Evolutionary conservation across 371 early-diverging fungal genomes (phyloP).

Genomic region (Mucor lusitanicus): DNA sequence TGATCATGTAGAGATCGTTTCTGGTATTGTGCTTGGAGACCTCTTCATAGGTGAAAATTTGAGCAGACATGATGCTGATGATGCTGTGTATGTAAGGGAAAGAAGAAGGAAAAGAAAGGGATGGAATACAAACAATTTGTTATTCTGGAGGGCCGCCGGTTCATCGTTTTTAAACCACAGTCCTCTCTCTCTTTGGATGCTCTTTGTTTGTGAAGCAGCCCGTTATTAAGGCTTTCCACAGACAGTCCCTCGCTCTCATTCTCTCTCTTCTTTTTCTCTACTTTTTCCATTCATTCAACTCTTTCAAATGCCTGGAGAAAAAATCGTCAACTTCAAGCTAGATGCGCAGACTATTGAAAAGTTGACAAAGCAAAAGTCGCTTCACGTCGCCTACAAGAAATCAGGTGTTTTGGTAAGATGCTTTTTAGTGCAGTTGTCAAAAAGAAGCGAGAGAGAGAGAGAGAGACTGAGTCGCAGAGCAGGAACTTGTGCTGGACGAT

Average conservation of each 20-base stretch:
- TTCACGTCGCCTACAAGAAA: neutral
- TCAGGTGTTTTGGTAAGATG: neutral
- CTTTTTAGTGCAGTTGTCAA: neutral
- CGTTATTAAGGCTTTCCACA: neutral
- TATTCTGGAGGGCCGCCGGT: neutral
- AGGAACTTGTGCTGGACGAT: slow-evolving; percentile 14
- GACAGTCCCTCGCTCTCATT: neutral
- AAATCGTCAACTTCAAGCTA: slow-evolving; percentile 6
- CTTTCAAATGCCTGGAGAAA: slow-evolving; percentile 5
- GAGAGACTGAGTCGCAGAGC: neutral
- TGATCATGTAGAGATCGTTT: slow-evolving; percentile 67
- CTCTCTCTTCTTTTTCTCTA: neutral
- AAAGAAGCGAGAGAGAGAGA: neutral
- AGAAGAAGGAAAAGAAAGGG: neutral
- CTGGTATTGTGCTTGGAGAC: slow-evolving; percentile 61
- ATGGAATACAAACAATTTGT: neutral
- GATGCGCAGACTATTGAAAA: slow-evolving; percentile 4
- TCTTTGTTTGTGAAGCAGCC: neutral
- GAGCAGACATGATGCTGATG: slow-evolving; percentile 14
- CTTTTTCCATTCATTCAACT: neutral
- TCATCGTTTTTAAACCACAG: slow-evolving; percentile 1
- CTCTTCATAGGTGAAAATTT: slow-evolving; percentile 55
- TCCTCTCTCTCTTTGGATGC: neutral
- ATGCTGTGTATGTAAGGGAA: neutral
- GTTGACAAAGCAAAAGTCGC: slow-evolving; percentile 2